These are phyloP conservation scores for Pythium brachiatum DNA, from an alignment of 352 stramenopile genomes.

Conservation along the genomic window DNA sequence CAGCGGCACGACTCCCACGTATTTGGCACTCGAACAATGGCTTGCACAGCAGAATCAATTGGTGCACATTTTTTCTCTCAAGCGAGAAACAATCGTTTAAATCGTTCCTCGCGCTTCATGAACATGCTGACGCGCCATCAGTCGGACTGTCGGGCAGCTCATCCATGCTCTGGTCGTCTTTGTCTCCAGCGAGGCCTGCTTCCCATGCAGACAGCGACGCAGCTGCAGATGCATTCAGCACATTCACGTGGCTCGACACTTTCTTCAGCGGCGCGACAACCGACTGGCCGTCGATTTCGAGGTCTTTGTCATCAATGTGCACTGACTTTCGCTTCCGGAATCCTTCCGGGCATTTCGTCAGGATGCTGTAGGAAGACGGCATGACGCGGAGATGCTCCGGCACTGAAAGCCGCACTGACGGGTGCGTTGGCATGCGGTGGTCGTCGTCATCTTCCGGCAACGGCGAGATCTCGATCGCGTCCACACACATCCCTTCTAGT, in stretches of 20 bases:
- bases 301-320: slow-evolving; percentile 42
- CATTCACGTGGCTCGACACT: slow-evolving; percentile 65
- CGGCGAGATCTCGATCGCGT: slow-evolving; percentile 57
- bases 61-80: background rate
- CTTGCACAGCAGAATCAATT: background rate
- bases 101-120: slow-evolving; percentile 1
- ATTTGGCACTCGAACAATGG: background rate
- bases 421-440: slow-evolving; percentile 15
- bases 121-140: slow-evolving; percentile 8
- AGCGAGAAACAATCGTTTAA: background rate
- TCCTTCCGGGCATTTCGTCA: slow-evolving; percentile 65
- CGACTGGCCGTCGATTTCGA: slow-evolving; percentile 11
- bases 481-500: slow-evolving; percentile 48
- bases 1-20: background rate
- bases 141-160: slow-evolving; percentile 20
- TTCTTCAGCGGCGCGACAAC: slow-evolving; percentile 47
- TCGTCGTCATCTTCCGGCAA: slow-evolving; percentile 32
- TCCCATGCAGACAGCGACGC: background rate
- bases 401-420: slow-evolving; percentile 46
- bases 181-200: background rate
- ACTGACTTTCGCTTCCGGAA: slow-evolving; percentile 76
- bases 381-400: slow-evolving; percentile 46
- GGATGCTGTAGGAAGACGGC: slow-evolving; percentile 51
- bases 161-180: background rate
- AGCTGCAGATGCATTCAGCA: slow-evolving; percentile 26